phyloP scores from a whole-genome alignment of 352 stramenopile genomes.

The Phytophthora ohioensis region DNA sequence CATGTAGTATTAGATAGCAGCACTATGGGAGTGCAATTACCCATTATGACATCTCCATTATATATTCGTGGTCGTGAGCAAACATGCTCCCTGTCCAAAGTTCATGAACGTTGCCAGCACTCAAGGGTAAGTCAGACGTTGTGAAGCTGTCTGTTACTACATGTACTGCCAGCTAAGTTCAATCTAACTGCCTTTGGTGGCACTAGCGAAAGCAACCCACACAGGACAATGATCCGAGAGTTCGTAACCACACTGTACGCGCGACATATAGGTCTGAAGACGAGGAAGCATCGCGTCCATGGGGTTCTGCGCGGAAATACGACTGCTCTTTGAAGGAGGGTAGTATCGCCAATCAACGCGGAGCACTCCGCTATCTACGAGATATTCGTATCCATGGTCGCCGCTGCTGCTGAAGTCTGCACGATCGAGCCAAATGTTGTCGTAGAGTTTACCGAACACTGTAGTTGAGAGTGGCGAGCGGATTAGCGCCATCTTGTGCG shows the following conservation, averaged over 20 bases:
- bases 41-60: neutral
- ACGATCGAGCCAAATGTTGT: constrained; percentile 71
- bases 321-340: constrained; percentile 40
- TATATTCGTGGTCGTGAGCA: neutral
- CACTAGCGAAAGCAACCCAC: constrained; percentile 51
- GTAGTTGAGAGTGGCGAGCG: constrained; percentile 59
- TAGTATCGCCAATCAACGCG: constrained; percentile 75
- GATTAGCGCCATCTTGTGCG: constrained; percentile 51
- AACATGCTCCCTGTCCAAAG: neutral
- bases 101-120: neutral
- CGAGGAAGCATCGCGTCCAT: constrained; percentile 37
- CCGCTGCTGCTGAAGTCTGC: constrained; percentile 22
- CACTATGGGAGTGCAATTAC: neutral
- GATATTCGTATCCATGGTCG: constrained; percentile 9
- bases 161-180: neutral
- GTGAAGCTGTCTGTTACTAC: constrained; percentile 3
- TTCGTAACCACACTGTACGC: constrained; percentile 56
- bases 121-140: neutral
- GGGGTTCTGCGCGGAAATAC: constrained; percentile 18
- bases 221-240: constrained; percentile 76
- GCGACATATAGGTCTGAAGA: constrained; percentile 45
- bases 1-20: neutral
- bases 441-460: constrained; percentile 66
- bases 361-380: constrained; percentile 57
- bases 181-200: no score